Conservation (phyloP, 148 eudicot genomes). For the Bassia scoparia region DNA sequence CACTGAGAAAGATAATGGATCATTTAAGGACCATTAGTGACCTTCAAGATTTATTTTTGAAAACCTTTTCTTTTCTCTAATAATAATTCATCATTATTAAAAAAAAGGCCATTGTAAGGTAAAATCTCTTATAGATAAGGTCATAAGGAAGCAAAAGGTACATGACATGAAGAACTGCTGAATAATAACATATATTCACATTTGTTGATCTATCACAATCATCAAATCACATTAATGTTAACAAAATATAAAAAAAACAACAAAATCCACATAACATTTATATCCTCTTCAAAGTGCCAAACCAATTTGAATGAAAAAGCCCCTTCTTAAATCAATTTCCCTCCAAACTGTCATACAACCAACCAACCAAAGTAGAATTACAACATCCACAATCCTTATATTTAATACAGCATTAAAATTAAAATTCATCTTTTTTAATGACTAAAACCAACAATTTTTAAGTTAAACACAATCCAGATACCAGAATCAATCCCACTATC, state of each 20-base stretch:
- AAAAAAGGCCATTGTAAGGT: not conserved
- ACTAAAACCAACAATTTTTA: too few species aligned
- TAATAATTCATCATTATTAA: not conserved
- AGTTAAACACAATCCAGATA: not conserved
- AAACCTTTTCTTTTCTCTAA: not conserved
- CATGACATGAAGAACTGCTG: conserved; percentile 15
- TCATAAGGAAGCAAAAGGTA: conserved; percentile 4
- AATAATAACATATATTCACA: conserved; percentile 10
- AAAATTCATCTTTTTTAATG: too few species aligned
- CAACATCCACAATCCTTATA: conserved; percentile 9
- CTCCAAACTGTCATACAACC: conserved; percentile 27
- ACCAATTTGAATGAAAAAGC: conserved; percentile 18
- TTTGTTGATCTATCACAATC: conserved; percentile 26
- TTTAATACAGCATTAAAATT: not conserved
- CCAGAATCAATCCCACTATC: not conserved
- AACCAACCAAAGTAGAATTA: conserved; percentile 2
- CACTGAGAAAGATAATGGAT: not conserved
- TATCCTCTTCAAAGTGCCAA: conserved; percentile 4
- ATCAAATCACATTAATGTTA: conserved; percentile 12
- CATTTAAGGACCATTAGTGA: not conserved
- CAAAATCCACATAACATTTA: not conserved
- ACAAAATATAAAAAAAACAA: not conserved
- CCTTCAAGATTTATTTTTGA: not conserved
- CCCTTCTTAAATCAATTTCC: conserved; percentile 1
- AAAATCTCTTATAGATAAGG: not conserved